phyloP scores from a whole-genome alignment of 495 filamentous ascomycete species.

The Cetradonia linearis region DNA sequence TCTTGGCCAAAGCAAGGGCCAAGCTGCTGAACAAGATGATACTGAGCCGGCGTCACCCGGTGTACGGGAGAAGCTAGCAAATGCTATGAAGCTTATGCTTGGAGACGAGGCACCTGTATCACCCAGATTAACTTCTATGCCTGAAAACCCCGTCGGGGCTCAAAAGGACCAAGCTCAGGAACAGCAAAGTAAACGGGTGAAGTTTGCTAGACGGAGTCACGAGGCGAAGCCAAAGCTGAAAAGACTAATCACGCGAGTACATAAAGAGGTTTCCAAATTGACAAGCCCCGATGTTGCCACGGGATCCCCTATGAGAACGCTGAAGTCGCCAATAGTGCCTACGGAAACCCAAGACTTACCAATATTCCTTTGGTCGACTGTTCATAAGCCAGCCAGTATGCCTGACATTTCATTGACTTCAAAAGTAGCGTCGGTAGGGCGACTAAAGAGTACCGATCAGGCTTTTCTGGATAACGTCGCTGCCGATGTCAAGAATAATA shows the following conservation, averaged over 20 bases:
- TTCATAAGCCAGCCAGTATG: neutral
- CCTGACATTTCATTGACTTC: neutral
- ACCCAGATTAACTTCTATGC: neutral
- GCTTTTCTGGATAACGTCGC: neutral
- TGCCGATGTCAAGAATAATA: neutral
- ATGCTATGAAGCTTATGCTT: slow-evolving; percentile 1
- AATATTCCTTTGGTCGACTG: slow-evolving; percentile 11
- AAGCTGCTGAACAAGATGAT: neutral
- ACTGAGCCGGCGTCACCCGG: neutral
- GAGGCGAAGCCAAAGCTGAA: slow-evolving; percentile 6
- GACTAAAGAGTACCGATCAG: neutral
- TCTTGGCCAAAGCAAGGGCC: neutral
- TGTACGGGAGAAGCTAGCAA: slow-evolving; percentile 1
- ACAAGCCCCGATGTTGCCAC: neutral
- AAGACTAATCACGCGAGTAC: slow-evolving; percentile 2
- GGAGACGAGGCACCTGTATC: neutral
- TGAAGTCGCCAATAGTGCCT: neutral
- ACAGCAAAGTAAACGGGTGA: slow-evolving; percentile 7
- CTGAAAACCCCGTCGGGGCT: neutral
- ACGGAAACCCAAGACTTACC: neutral
- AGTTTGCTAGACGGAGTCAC: neutral
- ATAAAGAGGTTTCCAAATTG: slow-evolving; percentile 1
- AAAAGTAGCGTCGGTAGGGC: neutral
- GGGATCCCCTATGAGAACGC: neutral
- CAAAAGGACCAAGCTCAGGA: neutral